Evolutionary conservation across 2,329 filamentous ascomycete species (phyloP), one percentile per base, ranked within the genome.

Genomic region (Achaetomium macrosporum): DNA sequence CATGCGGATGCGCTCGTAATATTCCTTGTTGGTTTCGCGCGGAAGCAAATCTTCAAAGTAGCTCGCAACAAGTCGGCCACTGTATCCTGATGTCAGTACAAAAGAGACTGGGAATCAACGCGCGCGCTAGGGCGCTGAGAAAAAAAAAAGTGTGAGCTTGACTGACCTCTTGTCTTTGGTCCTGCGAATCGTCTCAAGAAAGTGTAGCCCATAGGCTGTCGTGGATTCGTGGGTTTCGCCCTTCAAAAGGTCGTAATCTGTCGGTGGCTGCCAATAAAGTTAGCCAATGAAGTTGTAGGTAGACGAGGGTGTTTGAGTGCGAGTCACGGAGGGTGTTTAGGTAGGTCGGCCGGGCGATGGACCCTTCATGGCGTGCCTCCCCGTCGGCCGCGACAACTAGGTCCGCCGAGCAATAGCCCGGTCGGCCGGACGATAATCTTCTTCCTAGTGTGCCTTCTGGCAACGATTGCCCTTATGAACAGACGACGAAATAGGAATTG

Each of bases 91-190:
- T 19, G 51, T 60, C 33, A 59, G 56, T n/a, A n/a, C n/a, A 41
- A 45, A 2, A 25, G 7, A 4, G 25, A 25, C 25, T 25, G 25
- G 25, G 7, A 25, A 25, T 25, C 25, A 25, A 7, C 4, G 25
- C 25, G 25, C 4, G 25, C 25, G 7, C 4, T 25, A 7, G 25
- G 4, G 25, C 7, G 25, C 33, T 3, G 33, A 35, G 13, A 35
- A 35, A 15, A 35, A 5, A n/a, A n/a, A n/a, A n/a, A n/a, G n/a
- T n/a, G n/a, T n/a, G n/a, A n/a, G 33, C n/a, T 16, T 8, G 25
- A 20, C 51, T 6, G 77, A 92, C 88, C 79, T 88, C 73, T 95
- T 95, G 69, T 95, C 90, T 57, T 83, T 82, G 19, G 88, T 89
- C 59, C 81, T 78, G 62, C 84, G 84, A 64, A 95, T 81, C 65